Evolutionary conservation across 768 basidiomycete species (phyloP).

Genomic region (Rhizopogon vesiculosus): DNA sequence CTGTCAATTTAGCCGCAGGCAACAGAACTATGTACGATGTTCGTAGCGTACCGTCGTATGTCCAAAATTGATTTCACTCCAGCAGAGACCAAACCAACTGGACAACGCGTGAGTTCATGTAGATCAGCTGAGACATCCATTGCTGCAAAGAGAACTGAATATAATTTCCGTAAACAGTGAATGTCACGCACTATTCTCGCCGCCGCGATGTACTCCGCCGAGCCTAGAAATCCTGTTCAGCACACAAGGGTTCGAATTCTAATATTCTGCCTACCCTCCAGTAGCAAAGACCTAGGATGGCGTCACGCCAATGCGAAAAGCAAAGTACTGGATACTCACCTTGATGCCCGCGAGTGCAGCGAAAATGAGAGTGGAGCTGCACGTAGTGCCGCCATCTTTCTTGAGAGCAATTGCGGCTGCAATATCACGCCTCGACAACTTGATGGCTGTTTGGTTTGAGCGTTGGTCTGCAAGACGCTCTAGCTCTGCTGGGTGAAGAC

Average conservation of each 20-base stretch:
- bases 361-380: conserved; percentile 69
- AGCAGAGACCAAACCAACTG: conserved; percentile 88
- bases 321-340: conserved; percentile 28
- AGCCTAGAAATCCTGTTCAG: conserved; percentile 37
- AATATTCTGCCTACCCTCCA: conserved; percentile 63
- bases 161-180: not conserved
- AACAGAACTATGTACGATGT: not conserved
- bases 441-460: conserved; percentile 38
- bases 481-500: conserved; percentile 61
- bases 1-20: conserved; percentile 2
- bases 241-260: not conserved
- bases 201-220: conserved; percentile 82
- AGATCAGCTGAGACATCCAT: conserved; percentile 96
- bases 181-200: conserved; percentile 50
- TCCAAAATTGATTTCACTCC: conserved; percentile 96
- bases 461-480: conserved; percentile 57
- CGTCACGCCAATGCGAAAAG: conserved; percentile 5
- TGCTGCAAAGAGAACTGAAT: conserved; percentile 39
- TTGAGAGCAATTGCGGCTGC: conserved; percentile 64
- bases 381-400: conserved; percentile 78
- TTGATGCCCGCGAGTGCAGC: conserved; percentile 84
- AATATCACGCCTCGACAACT: conserved; percentile 80
- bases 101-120: conserved; percentile 81
- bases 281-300: conserved; percentile 74
- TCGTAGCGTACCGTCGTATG: conserved; percentile 59